Percentiles rank a stretch among this genome's conserved stretches.
phyloP scores from a whole-genome alignment of 257 asterid genomes.

The Lantana camara region DNA sequence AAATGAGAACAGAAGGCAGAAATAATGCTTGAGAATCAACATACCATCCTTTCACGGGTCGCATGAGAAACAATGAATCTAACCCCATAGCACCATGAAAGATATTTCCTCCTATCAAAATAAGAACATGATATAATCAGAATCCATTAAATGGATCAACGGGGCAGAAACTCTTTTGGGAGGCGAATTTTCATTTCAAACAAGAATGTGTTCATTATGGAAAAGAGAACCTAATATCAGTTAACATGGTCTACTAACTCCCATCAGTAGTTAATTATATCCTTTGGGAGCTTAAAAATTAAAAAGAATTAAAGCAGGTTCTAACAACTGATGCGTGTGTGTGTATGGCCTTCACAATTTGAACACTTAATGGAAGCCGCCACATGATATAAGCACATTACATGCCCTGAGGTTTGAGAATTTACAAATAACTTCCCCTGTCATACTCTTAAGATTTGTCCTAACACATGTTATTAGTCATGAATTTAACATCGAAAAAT shows the following conservation, averaged over 20 bases:
- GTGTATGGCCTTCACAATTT: no score
- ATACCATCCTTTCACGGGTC: constrained; percentile 97
- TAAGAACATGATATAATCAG: not conserved
- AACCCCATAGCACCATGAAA: constrained; percentile 97
- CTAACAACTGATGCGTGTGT: no score
- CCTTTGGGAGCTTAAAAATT: no score
- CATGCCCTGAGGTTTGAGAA: no score
- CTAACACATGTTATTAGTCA: no score
- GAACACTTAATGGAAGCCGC: no score
- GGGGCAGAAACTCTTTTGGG: not conserved
- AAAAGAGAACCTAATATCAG: not conserved
- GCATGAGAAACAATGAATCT: constrained; percentile 86
- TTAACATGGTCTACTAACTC: not conserved
- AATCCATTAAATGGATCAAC: not conserved
- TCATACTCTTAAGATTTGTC: no score
- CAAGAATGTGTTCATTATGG: not conserved
- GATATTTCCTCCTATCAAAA: constrained; percentile 82
- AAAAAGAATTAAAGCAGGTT: no score
- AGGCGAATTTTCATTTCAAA: constrained; percentile 4
- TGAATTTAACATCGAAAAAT: no score
- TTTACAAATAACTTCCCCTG: no score
- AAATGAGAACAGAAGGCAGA: not conserved
- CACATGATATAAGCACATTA: no score
- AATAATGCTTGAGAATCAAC: not conserved
- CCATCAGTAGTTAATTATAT: no score